These are phyloP conservation scores for Prunella vulgaris DNA, from an alignment of 257 asterid species.

Conservation along the genomic window DNA sequence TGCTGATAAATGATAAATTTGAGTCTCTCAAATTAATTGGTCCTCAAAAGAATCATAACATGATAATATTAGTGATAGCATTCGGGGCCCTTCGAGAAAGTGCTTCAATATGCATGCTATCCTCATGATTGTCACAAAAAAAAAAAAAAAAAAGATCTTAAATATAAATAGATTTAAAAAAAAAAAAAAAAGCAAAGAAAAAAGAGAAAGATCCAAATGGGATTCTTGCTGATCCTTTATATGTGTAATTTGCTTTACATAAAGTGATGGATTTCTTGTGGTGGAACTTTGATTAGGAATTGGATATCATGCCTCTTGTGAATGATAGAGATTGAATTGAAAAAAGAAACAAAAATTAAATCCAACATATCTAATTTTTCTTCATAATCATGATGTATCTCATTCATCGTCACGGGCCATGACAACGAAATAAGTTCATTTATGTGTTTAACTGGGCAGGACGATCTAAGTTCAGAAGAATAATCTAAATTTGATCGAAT, in stretches of 20 bases:
- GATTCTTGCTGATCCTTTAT: slow-evolving; percentile 24
- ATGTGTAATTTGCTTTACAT: slow-evolving; percentile 26
- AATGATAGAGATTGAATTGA: slow-evolving; percentile 19
- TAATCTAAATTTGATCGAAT: neutral
- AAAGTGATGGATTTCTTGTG: slow-evolving; percentile 38
- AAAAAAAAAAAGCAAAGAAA: neutral
- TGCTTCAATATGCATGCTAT: slow-evolving; percentile 12
- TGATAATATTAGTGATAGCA: neutral
- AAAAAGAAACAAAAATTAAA: neutral
- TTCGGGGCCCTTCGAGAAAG: slow-evolving; percentile 18
- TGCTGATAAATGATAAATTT: too few species aligned
- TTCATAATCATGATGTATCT: neutral
- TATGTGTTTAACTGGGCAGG: too few species aligned
- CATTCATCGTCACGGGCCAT: neutral
- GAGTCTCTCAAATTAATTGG: too few species aligned
- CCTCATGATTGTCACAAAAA: slow-evolving; percentile 25
- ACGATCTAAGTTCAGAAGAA: neutral
- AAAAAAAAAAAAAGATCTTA: neutral
- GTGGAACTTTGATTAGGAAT: slow-evolving; percentile 32
- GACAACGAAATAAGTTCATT: neutral
- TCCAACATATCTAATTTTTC: neutral
- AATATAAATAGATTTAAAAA: neutral
- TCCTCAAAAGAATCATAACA: too few species aligned
- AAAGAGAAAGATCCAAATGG: slow-evolving; percentile 18
- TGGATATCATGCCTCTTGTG: slow-evolving; percentile 42